Evolutionary conservation across 345 rosid genomes (phyloP).

Genomic region (Crucihimalaya himalaica): DNA sequence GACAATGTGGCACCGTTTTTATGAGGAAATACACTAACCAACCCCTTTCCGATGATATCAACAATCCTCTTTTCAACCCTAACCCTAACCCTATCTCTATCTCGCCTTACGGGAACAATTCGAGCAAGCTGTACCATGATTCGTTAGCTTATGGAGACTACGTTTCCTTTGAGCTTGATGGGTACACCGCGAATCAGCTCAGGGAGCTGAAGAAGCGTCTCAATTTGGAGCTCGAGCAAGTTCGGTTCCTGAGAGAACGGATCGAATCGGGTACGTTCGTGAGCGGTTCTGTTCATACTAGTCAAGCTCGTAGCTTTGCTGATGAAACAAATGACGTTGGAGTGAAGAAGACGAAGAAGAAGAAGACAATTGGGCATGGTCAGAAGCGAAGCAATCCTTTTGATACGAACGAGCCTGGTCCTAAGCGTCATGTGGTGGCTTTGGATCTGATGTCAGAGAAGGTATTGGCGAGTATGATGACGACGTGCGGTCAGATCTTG

Average conservation of each 20-base stretch:
- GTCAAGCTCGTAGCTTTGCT: slow-evolving; percentile 42
- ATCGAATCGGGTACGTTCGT: slow-evolving; percentile 48
- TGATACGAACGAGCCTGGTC: slow-evolving; percentile 3
- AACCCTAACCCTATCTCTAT: slow-evolving; percentile 52
- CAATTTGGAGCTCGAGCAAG: slow-evolving; percentile 66
- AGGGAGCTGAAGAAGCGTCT: slow-evolving; percentile 63
- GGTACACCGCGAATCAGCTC: slow-evolving; percentile 49
- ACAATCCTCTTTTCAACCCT: slow-evolving; percentile 38
- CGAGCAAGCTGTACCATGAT: slow-evolving; percentile 39
- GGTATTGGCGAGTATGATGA: slow-evolving; percentile 37
- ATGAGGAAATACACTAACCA: slow-evolving; percentile 40
- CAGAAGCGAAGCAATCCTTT: slow-evolving; percentile 50
- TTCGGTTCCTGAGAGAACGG: slow-evolving; percentile 60
- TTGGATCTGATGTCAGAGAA: slow-evolving; percentile 36
- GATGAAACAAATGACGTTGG: slow-evolving; percentile 38
- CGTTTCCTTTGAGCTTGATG: slow-evolving; percentile 66
- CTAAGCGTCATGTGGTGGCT: slow-evolving; percentile 19
- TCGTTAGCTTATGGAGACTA: slow-evolving; percentile 47
- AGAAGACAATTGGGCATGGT: slow-evolving; percentile 52
- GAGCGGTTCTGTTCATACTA: slow-evolving; percentile 19
- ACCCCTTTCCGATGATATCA: slow-evolving; percentile 22
- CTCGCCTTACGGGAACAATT: slow-evolving; percentile 44
- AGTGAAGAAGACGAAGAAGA: slow-evolving; percentile 42
- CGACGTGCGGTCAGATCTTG: slow-evolving; percentile 63
- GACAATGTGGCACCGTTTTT: slow-evolving; percentile 38